Percentiles rank a stretch among this genome's conserved stretches.
Conservation (phyloP, 768 basidiomycete genomes). For the Leccinellum luteum region DNA sequence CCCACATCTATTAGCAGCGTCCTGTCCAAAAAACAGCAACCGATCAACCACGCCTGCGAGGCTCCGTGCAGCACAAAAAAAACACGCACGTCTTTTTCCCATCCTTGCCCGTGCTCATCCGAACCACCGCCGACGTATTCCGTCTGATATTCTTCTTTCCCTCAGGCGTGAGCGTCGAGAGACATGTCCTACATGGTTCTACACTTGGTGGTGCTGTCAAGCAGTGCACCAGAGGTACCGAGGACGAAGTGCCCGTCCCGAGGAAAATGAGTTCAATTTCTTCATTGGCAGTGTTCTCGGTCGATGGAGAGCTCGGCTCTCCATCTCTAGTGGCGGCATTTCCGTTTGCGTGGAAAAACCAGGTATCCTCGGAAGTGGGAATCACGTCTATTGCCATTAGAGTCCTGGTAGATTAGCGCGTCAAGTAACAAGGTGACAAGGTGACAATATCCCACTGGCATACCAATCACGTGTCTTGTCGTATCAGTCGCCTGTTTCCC, state of each 20-base stretch:
- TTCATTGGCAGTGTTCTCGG: background rate
- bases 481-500: background rate
- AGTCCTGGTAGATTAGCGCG: background rate
- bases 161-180: conserved; percentile 61
- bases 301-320: background rate
- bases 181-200: conserved; percentile 59
- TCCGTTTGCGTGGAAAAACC: background rate
- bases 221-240: conserved; percentile 68
- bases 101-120: conserved; percentile 39
- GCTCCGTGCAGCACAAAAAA: background rate
- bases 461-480: background rate
- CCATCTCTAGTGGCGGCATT: background rate
- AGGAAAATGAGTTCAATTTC: conserved; percentile 71
- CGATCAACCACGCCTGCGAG: background rate
- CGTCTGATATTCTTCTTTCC: conserved; percentile 83
- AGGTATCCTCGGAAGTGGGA: background rate
- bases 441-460: no score
- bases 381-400: background rate
- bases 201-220: conserved; percentile 60
- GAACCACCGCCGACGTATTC: conserved; percentile 74
- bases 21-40: conserved; percentile 34
- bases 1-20: conserved; percentile 84
- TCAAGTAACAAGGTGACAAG: background rate
- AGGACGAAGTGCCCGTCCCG: conserved; percentile 79
- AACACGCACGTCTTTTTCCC: conserved; percentile 47